Percentiles rank a stretch among this genome's conserved stretches.
These are phyloP conservation scores for Flaveria robusta DNA, from an alignment of 129 eudicot genomes.

Conservation along the genomic window DNA sequence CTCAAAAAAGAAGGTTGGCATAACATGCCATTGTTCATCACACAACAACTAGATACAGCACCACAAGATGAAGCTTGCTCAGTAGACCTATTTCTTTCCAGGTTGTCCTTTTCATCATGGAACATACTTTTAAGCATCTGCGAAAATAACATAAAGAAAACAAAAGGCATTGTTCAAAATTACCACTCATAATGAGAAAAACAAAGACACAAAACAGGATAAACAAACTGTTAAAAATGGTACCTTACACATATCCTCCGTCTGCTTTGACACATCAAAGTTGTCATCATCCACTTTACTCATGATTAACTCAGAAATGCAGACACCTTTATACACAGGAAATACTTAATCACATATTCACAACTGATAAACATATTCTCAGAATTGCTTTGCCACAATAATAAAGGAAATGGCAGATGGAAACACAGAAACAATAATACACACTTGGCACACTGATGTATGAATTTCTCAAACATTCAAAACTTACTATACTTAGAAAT, in stretches of 20 bases:
- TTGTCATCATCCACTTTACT: constrained; percentile 45
- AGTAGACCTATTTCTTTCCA: constrained; percentile 39
- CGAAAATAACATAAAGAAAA: constrained; percentile 13
- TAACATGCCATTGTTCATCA: constrained; percentile 46
- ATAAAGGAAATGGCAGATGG: neutral
- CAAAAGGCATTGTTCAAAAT: neutral
- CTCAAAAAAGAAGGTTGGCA: constrained; percentile 52
- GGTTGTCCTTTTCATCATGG: constrained; percentile 53
- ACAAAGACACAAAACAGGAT: neutral
- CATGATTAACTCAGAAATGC: constrained; percentile 56
- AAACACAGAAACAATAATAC: neutral
- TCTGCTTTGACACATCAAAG: constrained; percentile 42
- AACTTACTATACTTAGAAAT: too few relatives aligned
- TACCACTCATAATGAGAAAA: neutral
- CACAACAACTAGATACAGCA: constrained; percentile 54
- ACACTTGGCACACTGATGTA: too few relatives aligned
- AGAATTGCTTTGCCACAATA: neutral
- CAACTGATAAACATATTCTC: neutral
- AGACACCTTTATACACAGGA: constrained; percentile 55
- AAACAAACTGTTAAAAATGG: neutral
- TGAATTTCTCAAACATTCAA: too few relatives aligned
- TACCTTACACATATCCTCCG: constrained; percentile 85
- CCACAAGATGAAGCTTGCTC: constrained; percentile 31
- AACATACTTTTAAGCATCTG: constrained; percentile 63
- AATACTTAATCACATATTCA: constrained; percentile 10